These are phyloP conservation scores for Xerocomellus chrysenteron DNA, from an alignment of 768 basidiomycete species.

Conservation along the genomic window DNA sequence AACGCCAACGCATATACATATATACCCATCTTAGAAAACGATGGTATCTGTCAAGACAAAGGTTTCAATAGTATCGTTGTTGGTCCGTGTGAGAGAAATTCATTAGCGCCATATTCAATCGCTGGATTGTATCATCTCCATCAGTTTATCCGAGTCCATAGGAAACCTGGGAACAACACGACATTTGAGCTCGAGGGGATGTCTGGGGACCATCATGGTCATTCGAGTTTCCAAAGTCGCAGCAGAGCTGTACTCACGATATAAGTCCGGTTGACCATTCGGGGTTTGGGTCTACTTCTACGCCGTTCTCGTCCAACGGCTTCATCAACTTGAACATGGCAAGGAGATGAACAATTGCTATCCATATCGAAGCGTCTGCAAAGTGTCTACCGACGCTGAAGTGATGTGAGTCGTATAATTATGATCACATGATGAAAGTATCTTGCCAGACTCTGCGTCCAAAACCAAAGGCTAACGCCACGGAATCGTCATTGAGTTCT, in stretches of 20 bases:
- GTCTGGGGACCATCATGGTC: slow-evolving; percentile 14
- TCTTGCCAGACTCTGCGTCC: slow-evolving; percentile 31
- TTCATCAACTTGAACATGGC: slow-evolving; percentile 32
- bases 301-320: slow-evolving; percentile 25
- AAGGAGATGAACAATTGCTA: slow-evolving; percentile 31
- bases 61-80: not conserved
- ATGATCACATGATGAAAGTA: not conserved
- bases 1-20: too few species aligned
- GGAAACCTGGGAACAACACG: slow-evolving; percentile 25
- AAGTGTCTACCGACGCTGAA: slow-evolving; percentile 30
- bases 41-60: not conserved
- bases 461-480: slow-evolving; percentile 28
- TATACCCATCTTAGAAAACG: not conserved
- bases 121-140: slow-evolving; percentile 9
- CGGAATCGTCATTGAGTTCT: slow-evolving; percentile 22
- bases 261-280: slow-evolving; percentile 29
- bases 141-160: slow-evolving; percentile 16
- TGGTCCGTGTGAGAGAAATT: not conserved
- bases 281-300: slow-evolving; percentile 25
- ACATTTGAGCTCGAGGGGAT: slow-evolving; percentile 30
- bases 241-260: slow-evolving; percentile 22
- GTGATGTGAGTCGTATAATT: slow-evolving; percentile 1
- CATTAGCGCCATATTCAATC: slow-evolving; percentile 7
- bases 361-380: slow-evolving; percentile 33
- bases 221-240: not conserved